Base-by-base conservation (phyloP, 495 filamentous ascomycete species). In the Aspergillus ostianus region DNA sequence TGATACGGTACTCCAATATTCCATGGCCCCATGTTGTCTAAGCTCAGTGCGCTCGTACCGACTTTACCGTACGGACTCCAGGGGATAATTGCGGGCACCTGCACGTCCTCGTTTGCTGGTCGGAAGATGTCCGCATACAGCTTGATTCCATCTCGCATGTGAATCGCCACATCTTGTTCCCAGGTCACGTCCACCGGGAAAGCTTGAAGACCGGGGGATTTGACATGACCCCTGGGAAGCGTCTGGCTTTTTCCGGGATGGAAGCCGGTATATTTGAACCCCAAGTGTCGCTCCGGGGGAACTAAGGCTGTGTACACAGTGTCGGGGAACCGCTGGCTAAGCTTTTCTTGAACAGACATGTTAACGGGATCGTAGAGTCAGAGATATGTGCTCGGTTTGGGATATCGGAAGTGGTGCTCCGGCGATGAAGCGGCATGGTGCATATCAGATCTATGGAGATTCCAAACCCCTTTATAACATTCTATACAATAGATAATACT, bases 1-100 rank as follows among this genome's bases (percentile, higher is more conserved):
- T 60, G 32, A 17, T 53, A 57, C 17, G 63, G 64, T 5, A 72
- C 53, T 5, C 66, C 66, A 5, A 64, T 52, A 3, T 60, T 44
- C 21, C 44, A 66, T 6, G 66, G 63, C 0, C 55, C 63, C 57
- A 64, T 60, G 20, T 47, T 56, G 18, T 66, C 60, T 30, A 62
- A 59, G 41, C 49, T 53, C 6, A 56, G 47, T 9, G 66, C 50
- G 19, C 68, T 51, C 9, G 53, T 64, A 13, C 57, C 59, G 12
- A 47, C 53, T 51, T 79, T 79, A 12, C 75, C 75, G 53, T 72
- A 77, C 15, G 68, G 72, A 27, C 64, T 64, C 67, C 65, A 73
- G 12, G 59, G 48, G 13, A 77, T 56, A 17, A 79, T 63, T 0
- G 72, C 75, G 4, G 75, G 75, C 0, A 75, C 68, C 10, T 12